Evolutionary conservation across 2,329 filamentous ascomycete genomes (phyloP).

Genomic region (Fusarium verticillioides): DNA sequence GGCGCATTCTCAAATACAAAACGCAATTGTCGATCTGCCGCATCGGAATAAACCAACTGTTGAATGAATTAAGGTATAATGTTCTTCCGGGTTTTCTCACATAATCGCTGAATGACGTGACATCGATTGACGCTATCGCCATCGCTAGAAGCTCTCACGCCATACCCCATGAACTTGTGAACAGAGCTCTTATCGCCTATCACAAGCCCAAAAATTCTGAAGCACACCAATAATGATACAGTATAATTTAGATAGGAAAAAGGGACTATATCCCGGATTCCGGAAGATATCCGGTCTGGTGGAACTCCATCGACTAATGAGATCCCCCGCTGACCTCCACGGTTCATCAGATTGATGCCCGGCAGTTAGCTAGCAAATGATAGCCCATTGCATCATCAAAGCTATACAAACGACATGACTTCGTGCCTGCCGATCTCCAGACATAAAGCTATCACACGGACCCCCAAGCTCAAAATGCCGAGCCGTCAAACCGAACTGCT

Average conservation of each 20-base stretch:
- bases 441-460: background rate
- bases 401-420: slow-evolving; percentile 8
- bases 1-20: background rate
- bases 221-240: background rate
- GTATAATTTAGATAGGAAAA: background rate
- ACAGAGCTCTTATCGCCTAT: background rate
- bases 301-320: background rate
- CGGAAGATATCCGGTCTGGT: background rate
- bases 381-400: slow-evolving; percentile 5
- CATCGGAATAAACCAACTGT: background rate
- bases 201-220: background rate
- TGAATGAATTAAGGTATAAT: background rate
- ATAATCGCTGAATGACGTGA: background rate
- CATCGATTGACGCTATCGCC: background rate
- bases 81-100: background rate
- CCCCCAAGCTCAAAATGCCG: background rate
- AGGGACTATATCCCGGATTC: accelerated
- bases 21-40: background rate
- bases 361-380: background rate
- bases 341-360: background rate
- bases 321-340: background rate
- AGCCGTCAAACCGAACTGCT: background rate
- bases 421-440: background rate
- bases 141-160: background rate
- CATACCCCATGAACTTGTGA: background rate